Conservation (phyloP, 208 protist species). For the Porcisia hertigi region DNA sequence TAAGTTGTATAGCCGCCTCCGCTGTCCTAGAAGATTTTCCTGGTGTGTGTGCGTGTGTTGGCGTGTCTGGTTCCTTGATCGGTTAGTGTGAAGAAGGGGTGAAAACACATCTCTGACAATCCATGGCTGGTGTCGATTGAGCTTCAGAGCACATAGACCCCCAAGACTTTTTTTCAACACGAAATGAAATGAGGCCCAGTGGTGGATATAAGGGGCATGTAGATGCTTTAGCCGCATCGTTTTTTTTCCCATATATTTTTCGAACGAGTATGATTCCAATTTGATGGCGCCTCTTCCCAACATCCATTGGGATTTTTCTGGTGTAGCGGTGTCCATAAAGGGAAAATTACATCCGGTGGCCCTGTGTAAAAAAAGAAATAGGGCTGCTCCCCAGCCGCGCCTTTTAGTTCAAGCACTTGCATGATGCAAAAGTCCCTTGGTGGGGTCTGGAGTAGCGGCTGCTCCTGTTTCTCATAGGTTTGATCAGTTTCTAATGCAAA, state of each 20-base stretch:
- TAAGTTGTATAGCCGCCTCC: too few relatives aligned
- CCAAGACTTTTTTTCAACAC: not conserved
- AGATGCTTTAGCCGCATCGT: not conserved
- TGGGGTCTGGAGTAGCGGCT: not conserved
- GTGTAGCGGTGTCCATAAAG: not conserved
- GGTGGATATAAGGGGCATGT: not conserved
- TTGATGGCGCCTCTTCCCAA: not conserved
- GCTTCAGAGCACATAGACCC: not conserved
- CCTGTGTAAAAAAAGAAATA: not conserved
- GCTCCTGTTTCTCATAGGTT: not conserved
- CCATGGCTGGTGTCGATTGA: not conserved
- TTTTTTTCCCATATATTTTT: conserved; percentile 5
- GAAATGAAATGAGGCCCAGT: not conserved
- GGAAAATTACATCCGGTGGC: not conserved
- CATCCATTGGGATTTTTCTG: not conserved
- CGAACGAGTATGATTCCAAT: not conserved
- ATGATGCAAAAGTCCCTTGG: not conserved
- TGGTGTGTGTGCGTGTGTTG: not conserved
- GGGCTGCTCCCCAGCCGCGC: not conserved
- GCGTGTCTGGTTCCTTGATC: conserved; percentile 5
- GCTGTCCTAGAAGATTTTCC: too few relatives aligned
- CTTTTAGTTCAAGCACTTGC: not conserved
- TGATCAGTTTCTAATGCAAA: not conserved
- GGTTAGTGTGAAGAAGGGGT: not conserved
- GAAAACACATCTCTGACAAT: not conserved